phyloP scores from a whole-genome alignment of 2,329 filamentous ascomycete species.

The Byssoonygena ceratinophila region DNA sequence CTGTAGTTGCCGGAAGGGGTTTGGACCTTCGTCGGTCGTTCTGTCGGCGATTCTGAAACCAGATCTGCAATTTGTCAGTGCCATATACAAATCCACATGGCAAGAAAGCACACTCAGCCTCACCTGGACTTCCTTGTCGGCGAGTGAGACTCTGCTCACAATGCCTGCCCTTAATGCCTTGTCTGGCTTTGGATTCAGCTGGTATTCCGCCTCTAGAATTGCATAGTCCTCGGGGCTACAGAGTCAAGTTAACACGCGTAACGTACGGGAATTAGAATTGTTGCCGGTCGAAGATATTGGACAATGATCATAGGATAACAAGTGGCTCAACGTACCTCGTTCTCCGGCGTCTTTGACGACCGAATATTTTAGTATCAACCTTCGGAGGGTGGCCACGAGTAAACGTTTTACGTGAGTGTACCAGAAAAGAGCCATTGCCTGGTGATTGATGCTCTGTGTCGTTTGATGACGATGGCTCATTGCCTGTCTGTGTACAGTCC shows the following conservation, averaged over 20 bases:
- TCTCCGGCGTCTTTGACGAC: slow-evolving; percentile 50
- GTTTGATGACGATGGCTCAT: slow-evolving; percentile 18
- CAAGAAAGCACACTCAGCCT: slow-evolving; percentile 26
- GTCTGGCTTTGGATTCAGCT: slow-evolving; percentile 78
- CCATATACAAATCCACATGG: neutral
- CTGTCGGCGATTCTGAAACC: slow-evolving; percentile 93
- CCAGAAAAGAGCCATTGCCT: slow-evolving; percentile 46
- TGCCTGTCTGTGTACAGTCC: slow-evolving; percentile 1
- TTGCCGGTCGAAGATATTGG: neutral
- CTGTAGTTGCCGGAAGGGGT: slow-evolving; percentile 35
- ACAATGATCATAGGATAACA: no score
- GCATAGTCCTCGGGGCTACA: slow-evolving; percentile 75
- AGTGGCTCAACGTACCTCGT: slow-evolving; percentile 45
- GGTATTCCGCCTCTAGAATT: slow-evolving; percentile 76
- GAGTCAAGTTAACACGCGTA: slow-evolving; percentile 14
- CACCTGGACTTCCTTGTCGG: slow-evolving; percentile 95
- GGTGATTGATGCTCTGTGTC: slow-evolving; percentile 26
- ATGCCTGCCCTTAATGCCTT: slow-evolving; percentile 77
- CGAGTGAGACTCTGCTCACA: slow-evolving; percentile 72
- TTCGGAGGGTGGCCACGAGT: slow-evolving; percentile 47
- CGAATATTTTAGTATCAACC: slow-evolving; percentile 50
- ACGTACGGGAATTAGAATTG: neutral
- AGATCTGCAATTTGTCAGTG: slow-evolving; percentile 53
- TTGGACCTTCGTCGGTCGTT: slow-evolving; percentile 84
- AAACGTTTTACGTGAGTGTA: slow-evolving; percentile 49